Evolutionary conservation across 345 rosid species (phyloP), one percentile per base, ranked within the genome.

Genomic region (Camelina sativa): DNA sequence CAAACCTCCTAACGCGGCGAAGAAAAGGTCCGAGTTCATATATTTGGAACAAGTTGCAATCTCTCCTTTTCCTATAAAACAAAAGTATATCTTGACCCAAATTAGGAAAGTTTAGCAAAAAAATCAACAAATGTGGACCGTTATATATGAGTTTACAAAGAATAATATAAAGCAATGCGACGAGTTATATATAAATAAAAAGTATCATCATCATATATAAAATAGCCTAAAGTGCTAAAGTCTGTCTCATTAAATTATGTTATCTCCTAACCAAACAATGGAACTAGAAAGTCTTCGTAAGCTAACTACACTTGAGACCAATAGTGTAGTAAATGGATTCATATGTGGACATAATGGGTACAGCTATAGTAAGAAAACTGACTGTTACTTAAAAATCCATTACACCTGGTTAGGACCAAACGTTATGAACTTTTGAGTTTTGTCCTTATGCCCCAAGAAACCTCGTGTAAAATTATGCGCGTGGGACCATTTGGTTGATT

Each of bases 1-100:
- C 48, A 91, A 78, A n/a, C 97, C 97, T 51, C 97, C 97, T 3
- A 91, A 75, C 67, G 79, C 92, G 6, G 86, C 89, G 57, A 77
- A 80, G 60, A 85, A 91, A n/a, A 91, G 81, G 55, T 91, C 92
- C 8, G 92, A 81, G 74, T 88, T 87, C 22, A 51, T 67, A 59
- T 53, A 17, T 32, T 73, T 43, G 22, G 94, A 88, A 80, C 97
- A 91, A 52, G 89, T 88, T 65, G 73, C 62, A 2, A 80, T 65
- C 75, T 91, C 89, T n/a, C 89, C 93, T 69, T 78, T 91, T 63
- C 97, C 97, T 91, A 66, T 11, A 35, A 34, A 22, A 41, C 52
- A 19, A 48, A 34, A 66, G 6, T 5, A 28, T 66, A 44, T 4
- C 3, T 59, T 28, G 56, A 52, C 62, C 54, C 17, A 41, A 28